A percentile compares a stretch with the other conserved stretches of the same genome.
Evolutionary conservation across 345 rosid genomes (phyloP).

Genomic region (Excoecaria cochinchinensis): DNA sequence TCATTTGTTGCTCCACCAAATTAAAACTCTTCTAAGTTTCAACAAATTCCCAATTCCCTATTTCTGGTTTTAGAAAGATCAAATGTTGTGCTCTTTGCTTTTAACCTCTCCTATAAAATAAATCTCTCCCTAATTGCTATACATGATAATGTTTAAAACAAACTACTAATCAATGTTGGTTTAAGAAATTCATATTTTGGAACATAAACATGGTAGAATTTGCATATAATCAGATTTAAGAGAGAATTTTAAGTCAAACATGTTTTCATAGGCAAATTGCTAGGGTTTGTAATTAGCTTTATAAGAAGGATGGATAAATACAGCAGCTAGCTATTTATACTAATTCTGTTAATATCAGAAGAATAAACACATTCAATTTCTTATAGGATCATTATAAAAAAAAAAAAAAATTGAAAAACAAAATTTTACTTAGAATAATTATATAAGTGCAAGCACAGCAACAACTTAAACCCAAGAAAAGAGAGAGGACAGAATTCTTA

Average conservation of each 20-base stretch:
- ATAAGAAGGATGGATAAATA: background rate
- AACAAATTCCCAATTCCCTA: too few relatives aligned
- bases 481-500: background rate
- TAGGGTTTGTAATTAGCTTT: conserved; percentile 20
- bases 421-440: too few relatives aligned
- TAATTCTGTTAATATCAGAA: background rate
- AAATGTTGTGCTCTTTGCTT: too few relatives aligned
- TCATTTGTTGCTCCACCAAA: too few relatives aligned
- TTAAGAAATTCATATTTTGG: too few relatives aligned
- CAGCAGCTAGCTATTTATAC: background rate
- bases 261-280: conserved; percentile 6
- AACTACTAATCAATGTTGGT: too few relatives aligned
- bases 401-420: too few relatives aligned
- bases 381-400: background rate
- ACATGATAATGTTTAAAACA: too few relatives aligned
- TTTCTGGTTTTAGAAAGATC: too few relatives aligned
- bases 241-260: background rate
- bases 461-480: background rate
- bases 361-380: background rate
- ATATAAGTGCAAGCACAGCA: background rate
- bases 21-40: too few relatives aligned
- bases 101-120: too few relatives aligned
- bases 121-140: too few relatives aligned
- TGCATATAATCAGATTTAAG: background rate
- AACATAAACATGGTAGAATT: background rate